Evolutionary conservation across 371 early-diverging fungal species (phyloP).

Genomic region (Fennellomyces sp.): DNA sequence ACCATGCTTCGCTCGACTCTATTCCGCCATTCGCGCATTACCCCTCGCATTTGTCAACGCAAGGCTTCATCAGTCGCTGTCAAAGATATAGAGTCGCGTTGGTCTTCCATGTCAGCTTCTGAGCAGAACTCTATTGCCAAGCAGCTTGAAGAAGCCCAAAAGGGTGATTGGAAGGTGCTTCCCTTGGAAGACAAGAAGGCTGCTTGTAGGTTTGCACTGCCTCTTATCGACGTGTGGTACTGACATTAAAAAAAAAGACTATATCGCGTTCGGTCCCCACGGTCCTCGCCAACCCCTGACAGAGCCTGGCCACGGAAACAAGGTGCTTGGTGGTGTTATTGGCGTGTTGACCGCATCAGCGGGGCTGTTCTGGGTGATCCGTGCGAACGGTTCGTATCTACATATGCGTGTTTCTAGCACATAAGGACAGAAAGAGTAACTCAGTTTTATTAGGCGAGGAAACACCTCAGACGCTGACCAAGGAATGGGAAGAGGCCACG

Average conservation of each 20-base stretch:
- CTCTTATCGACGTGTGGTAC: not conserved
- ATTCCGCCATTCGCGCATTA: not conserved
- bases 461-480: slow-evolving; percentile 76
- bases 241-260: slow-evolving; percentile 48
- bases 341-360: slow-evolving; percentile 60
- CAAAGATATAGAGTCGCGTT: slow-evolving; percentile 75
- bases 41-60: slow-evolving; percentile 33
- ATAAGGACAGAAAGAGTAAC: not conserved
- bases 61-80: slow-evolving; percentile 63
- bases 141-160: slow-evolving; percentile 81
- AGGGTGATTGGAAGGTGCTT: slow-evolving; percentile 93
- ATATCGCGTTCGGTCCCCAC: slow-evolving; percentile 94
- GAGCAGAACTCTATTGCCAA: slow-evolving; percentile 87
- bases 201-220: slow-evolving; percentile 65
- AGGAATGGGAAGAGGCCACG: slow-evolving; percentile 94
- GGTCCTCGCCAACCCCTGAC: slow-evolving; percentile 84
- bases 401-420: slow-evolving; percentile 10
- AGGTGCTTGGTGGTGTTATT: slow-evolving; percentile 75
- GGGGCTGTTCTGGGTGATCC: slow-evolving; percentile 72
- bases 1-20: not conserved
- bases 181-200: slow-evolving; percentile 94
- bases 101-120: slow-evolving; percentile 82
- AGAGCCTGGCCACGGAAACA: slow-evolving; percentile 74
- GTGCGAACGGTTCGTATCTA: slow-evolving; percentile 73
- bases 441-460: slow-evolving; percentile 53